Evolutionary conservation across 495 filamentous ascomycete species (phyloP), one percentile per base, ranked within the genome.

Genomic region (Glarea lozoyensis): DNA sequence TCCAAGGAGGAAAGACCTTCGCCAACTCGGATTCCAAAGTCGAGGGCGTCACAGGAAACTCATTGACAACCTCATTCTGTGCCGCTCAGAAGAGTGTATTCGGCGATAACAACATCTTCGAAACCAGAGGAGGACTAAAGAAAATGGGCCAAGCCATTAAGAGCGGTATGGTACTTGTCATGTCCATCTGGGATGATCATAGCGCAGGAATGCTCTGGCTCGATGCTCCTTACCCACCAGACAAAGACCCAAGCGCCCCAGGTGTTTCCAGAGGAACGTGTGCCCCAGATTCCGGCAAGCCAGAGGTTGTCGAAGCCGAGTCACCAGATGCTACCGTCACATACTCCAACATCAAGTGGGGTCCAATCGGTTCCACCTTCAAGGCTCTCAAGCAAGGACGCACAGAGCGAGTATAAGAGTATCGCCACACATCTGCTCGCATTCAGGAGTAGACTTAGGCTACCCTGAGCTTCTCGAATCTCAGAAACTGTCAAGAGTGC

Each of bases 151-250:
- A 66, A 15, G 69, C 64, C 4, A 49, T 84, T 23, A 58, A 62
- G 11, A 43, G 59, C 9, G 76, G 75, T 32, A 82, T 83, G 80
- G 81, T 82, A 25, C 65, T 86, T 15, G 78, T 81, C 39, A 66
- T 86, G 62, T 72, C 66, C 49, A 53, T 86, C 37, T 86, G 82
- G 82, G 80, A 85, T 56, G 82, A 86, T 58, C 75, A 88, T 64
- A 63, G 70, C 57, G 65, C 71, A 63, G 73, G 85, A 67, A 90
- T 89, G 86, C 72, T 83, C 52, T 90, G 86, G 86, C 78, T 92
- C 54, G 85, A 89, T 69, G 78, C 78, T 58, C 73, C 65, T 62
- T 87, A 79, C 68, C 86, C 85, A 2, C 62, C 69, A 30, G 68
- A 70, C 54, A 67, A 58, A 5, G 61, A 66, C 32, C 38, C 67